A percentile compares a stretch with the other conserved stretches of the same genome.
These are phyloP conservation scores for Adansonia grandidieri DNA, from an alignment of 441 rosid species.

Conservation along the genomic window DNA sequence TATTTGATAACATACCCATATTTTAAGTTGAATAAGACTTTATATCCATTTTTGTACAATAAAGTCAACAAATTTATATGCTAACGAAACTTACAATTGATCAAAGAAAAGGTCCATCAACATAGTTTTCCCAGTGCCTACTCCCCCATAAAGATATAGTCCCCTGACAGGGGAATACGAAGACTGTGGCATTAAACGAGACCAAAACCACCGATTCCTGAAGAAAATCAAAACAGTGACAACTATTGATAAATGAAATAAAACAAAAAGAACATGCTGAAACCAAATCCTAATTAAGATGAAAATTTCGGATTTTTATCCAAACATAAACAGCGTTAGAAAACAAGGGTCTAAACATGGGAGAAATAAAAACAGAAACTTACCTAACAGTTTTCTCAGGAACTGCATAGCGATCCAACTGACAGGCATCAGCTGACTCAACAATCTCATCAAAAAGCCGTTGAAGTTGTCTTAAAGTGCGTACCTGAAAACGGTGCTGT, in stretches of 20 bases:
- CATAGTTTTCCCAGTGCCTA: constrained; percentile 99
- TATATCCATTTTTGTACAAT: background rate
- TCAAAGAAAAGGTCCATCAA: constrained; percentile 92
- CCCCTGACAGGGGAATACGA: constrained; percentile 83
- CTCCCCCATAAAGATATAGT: constrained; percentile 92
- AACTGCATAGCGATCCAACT: constrained; percentile 80
- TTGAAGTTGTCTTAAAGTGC: constrained; percentile 86
- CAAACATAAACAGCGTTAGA: constrained; percentile 10
- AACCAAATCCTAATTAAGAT: background rate
- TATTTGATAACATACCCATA: background rate
- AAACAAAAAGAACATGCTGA: background rate
- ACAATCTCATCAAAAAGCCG: constrained; percentile 86
- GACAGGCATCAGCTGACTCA: constrained; percentile 77
- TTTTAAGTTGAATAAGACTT: background rate
- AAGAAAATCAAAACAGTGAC: constrained; percentile 21
- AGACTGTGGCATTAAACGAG: constrained; percentile 77
- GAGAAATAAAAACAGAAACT: constrained; percentile 22
- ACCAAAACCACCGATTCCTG: constrained; percentile 98
- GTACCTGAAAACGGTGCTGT: constrained; percentile 49
- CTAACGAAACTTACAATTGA: constrained; percentile 65
- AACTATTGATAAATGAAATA: constrained; percentile 24
- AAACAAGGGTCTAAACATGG: constrained; percentile 22
- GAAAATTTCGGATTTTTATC: constrained; percentile 2
- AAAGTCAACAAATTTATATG: constrained; percentile 2
- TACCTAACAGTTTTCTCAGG: constrained; percentile 82